Percentiles rank a stretch among this genome's conserved stretches.
Conservation (phyloP, 2,329 filamentous ascomycete species). For the Beauveria asiatica region DNA sequence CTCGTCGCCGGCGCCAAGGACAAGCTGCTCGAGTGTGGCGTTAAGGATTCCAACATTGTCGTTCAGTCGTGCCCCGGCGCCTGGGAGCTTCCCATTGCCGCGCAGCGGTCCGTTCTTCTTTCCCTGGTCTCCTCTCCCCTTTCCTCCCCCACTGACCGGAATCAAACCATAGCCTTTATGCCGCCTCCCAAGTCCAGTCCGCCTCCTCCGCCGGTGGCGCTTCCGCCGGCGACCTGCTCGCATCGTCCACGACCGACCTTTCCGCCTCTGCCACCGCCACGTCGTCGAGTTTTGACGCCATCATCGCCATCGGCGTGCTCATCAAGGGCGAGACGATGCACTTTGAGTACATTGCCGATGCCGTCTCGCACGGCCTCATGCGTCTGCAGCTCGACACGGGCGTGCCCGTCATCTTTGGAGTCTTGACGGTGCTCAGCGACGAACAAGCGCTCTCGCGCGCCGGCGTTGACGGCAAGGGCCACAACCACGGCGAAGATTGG, state of each 20-base stretch:
- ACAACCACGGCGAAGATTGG: slow-evolving; percentile 98
- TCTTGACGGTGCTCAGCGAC: slow-evolving; percentile 82
- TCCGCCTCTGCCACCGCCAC: slow-evolving; percentile 31
- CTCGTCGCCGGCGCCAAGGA: slow-evolving; percentile 74
- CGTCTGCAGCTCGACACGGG: slow-evolving; percentile 82
- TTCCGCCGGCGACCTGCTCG: slow-evolving; percentile 69
- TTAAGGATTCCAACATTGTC: slow-evolving; percentile 80
- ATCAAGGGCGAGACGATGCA: slow-evolving; percentile 99
- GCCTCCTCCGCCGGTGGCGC: slow-evolving; percentile 50
- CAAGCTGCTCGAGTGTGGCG: slow-evolving; percentile 68
- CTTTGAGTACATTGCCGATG: slow-evolving; percentile 96
- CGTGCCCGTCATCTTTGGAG: slow-evolving; percentile 83
- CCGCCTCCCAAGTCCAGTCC: slow-evolving; percentile 78
- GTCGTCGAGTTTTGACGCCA: slow-evolving; percentile 74
- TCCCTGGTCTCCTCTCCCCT: slow-evolving; percentile 6
- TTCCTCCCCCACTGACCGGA: slow-evolving; percentile 13
- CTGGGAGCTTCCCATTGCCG: slow-evolving; percentile 89
- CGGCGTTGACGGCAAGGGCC: slow-evolving; percentile 56
- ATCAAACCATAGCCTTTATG: slow-evolving; percentile 63
- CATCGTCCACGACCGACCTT: slow-evolving; percentile 59
- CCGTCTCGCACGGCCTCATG: slow-evolving; percentile 89
- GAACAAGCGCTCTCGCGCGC: slow-evolving; percentile 81
- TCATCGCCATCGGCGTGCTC: slow-evolving; percentile 90
- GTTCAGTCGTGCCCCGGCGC: slow-evolving; percentile 85
- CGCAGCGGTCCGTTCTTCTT: slow-evolving; percentile 57